A percentile compares a stretch with the other conserved stretches of the same genome.
phyloP scores from a whole-genome alignment of 306 rosid genomes.

The Malus asiatica region DNA sequence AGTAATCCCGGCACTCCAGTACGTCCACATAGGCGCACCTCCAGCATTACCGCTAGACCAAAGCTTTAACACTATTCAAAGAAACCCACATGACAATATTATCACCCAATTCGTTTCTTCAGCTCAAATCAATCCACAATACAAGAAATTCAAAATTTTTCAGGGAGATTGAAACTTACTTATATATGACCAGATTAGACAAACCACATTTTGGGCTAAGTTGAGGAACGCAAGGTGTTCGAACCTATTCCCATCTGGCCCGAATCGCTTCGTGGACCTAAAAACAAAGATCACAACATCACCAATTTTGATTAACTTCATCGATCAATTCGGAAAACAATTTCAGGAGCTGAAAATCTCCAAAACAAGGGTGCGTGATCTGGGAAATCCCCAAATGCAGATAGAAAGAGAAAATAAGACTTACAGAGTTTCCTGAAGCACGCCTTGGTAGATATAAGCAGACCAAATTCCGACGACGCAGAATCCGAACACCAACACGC shows the following conservation, averaged over 20 bases:
- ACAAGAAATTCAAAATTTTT: not conserved
- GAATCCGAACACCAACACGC: slow-evolving; percentile 61
- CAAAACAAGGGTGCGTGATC: not conserved
- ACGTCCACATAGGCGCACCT: slow-evolving; percentile 89
- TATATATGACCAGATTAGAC: slow-evolving; percentile 86
- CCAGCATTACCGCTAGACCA: slow-evolving; percentile 56
- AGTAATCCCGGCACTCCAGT: slow-evolving; percentile 96
- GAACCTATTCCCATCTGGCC: slow-evolving; percentile 63
- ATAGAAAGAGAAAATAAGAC: not conserved
- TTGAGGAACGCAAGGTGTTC: slow-evolving; percentile 88
- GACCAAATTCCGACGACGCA: slow-evolving; percentile 93
- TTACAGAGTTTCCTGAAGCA: slow-evolving; percentile 93
- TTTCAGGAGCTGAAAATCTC: not conserved
- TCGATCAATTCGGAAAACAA: not conserved
- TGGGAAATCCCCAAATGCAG: not conserved
- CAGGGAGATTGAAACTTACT: slow-evolving; percentile 41
- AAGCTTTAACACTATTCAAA: slow-evolving; percentile 65
- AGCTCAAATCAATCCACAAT: not conserved
- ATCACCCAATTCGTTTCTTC: not conserved
- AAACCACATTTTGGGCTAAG: slow-evolving; percentile 86
- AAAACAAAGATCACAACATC: not conserved
- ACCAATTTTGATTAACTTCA: not conserved
- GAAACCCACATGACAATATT: not conserved
- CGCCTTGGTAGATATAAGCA: slow-evolving; percentile 91
- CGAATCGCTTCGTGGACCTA: slow-evolving; percentile 93